Evolutionary conservation across 2,329 filamentous ascomycete species (phyloP).

Genomic region (Penicillium sp.): DNA sequence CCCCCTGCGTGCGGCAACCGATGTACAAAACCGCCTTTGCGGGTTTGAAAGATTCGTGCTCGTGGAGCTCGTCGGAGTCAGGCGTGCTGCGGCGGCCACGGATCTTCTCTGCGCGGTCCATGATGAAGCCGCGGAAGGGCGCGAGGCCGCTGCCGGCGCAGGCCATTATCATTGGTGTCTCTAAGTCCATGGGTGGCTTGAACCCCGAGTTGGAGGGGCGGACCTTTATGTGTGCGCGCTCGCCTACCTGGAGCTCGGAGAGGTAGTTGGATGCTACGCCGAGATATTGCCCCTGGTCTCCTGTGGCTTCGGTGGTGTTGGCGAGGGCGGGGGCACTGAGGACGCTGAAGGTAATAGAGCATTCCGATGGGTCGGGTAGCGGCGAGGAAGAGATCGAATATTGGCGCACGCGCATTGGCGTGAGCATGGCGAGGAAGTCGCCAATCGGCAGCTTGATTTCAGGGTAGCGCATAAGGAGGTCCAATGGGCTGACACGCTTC

Average conservation of each 20-base stretch:
- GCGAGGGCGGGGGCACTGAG: constrained; percentile 53
- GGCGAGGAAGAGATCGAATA: constrained; percentile 78
- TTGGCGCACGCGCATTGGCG: constrained; percentile 72
- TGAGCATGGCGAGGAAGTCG: constrained; percentile 66
- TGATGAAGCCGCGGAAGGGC: constrained; percentile 61
- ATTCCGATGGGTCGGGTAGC: constrained; percentile 53
- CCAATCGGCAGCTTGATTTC: constrained; percentile 60
- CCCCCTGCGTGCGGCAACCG: constrained; percentile 35
- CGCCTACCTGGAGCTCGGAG: constrained; percentile 39
- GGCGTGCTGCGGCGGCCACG: constrained; percentile 24
- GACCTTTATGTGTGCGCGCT: constrained; percentile 34
- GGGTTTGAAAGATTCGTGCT: constrained; percentile 17
- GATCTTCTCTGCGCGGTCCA: constrained; percentile 53
- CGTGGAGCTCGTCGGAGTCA: constrained; percentile 9
- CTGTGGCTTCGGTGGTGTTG: constrained; percentile 34
- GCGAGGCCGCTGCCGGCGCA: constrained; percentile 53
- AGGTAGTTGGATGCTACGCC: constrained; percentile 63
- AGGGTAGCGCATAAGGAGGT: constrained; percentile 64
- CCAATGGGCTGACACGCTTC: constrained; percentile 57
- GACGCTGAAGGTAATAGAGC: constrained; percentile 66
- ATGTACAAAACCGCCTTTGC: constrained; percentile 37
- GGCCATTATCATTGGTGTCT: constrained; percentile 40
- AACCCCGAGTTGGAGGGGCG: constrained; percentile 37
- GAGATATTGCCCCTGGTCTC: constrained; percentile 47
- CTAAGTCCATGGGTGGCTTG: constrained; percentile 33